Evolutionary conservation across 192 early-diverging fungal genomes (phyloP).

Genomic region (Coemansia sp.): DNA sequence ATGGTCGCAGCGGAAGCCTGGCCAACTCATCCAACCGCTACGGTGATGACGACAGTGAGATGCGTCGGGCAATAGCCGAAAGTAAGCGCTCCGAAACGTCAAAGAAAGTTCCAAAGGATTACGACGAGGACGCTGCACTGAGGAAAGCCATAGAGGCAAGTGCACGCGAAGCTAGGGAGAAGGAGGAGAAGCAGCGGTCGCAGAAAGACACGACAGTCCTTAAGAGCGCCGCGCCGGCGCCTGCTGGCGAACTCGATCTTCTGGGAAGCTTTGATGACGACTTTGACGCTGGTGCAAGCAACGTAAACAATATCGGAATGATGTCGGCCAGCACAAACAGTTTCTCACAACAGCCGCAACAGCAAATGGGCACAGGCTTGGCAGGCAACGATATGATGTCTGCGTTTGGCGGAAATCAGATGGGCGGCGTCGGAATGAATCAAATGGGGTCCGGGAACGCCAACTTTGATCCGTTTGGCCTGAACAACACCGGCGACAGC

Average conservation of each 20-base stretch:
- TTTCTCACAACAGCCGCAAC: slow-evolving; percentile 15
- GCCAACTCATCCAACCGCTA: slow-evolving; percentile 27
- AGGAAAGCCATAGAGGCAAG: slow-evolving; percentile 87
- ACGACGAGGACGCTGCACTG: slow-evolving; percentile 71
- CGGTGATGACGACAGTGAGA: slow-evolving; percentile 77
- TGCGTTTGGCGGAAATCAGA: slow-evolving; percentile 26
- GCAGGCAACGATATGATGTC: slow-evolving; percentile 34
- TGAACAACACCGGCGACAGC: slow-evolving; percentile 10
- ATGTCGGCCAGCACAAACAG: slow-evolving; percentile 28
- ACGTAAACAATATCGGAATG: slow-evolving; percentile 31
- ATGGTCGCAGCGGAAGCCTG: slow-evolving; percentile 36
- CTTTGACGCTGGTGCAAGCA: slow-evolving; percentile 15
- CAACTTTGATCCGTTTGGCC: slow-evolving; percentile 53
- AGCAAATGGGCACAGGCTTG: slow-evolving; percentile 38
- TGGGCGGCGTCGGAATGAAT: neutral
- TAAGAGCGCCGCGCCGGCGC: neutral
- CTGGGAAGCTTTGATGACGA: slow-evolving; percentile 48
- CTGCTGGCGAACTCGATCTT: slow-evolving; percentile 34
- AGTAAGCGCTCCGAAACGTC: slow-evolving; percentile 66
- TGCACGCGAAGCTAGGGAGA: slow-evolving; percentile 62
- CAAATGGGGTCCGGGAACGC: slow-evolving; percentile 4
- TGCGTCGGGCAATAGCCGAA: slow-evolving; percentile 82
- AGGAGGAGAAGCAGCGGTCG: slow-evolving; percentile 16
- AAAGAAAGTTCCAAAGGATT: slow-evolving; percentile 47
- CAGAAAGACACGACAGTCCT: neutral